These are phyloP conservation scores for Ogataea kodamae DNA, from an alignment of 805 yeast species.

Conservation along the genomic window DNA sequence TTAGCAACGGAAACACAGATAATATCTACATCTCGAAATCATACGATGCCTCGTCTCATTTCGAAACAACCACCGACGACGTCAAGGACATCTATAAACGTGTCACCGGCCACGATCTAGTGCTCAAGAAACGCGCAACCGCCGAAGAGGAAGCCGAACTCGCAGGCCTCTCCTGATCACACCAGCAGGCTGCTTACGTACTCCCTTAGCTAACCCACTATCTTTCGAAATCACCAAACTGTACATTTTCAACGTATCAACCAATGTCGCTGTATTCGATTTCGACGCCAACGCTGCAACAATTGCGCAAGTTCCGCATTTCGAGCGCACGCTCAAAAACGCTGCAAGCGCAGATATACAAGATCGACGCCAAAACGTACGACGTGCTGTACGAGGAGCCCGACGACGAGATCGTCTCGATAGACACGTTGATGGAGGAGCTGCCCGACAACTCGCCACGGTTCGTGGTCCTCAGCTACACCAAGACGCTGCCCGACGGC, in stretches of 20 bases:
- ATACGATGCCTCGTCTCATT: constrained; percentile 93
- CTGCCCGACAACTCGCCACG: constrained; percentile 82
- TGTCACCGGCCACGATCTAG: constrained; percentile 88
- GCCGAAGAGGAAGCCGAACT: constrained; percentile 59
- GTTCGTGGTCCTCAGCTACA: constrained; percentile 72
- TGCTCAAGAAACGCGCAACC: constrained; percentile 69
- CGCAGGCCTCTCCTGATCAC: constrained; percentile 33
- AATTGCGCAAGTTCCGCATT: constrained; percentile 68
- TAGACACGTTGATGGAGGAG: constrained; percentile 68
- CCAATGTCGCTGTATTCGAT: constrained; percentile 60
- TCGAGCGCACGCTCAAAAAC: constrained; percentile 60
- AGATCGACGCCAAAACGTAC: constrained; percentile 53
- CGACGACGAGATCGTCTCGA: constrained; percentile 41
- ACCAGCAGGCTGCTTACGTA: too few relatives aligned
- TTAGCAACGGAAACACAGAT: constrained; percentile 75
- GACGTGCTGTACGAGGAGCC: constrained; percentile 47
- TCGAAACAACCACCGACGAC: constrained; percentile 94
- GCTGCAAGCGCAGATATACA: constrained; percentile 60
- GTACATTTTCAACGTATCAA: constrained; percentile 7
- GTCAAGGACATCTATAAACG: constrained; percentile 91
- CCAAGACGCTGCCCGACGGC: constrained; percentile 66
- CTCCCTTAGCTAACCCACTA: too few relatives aligned
- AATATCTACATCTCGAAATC: constrained; percentile 81
- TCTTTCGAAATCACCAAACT: too few relatives aligned
- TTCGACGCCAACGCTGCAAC: constrained; percentile 55